Conservation (phyloP, 805 yeast genomes). For the Wickerhamomyces subpelliculosus region DNA sequence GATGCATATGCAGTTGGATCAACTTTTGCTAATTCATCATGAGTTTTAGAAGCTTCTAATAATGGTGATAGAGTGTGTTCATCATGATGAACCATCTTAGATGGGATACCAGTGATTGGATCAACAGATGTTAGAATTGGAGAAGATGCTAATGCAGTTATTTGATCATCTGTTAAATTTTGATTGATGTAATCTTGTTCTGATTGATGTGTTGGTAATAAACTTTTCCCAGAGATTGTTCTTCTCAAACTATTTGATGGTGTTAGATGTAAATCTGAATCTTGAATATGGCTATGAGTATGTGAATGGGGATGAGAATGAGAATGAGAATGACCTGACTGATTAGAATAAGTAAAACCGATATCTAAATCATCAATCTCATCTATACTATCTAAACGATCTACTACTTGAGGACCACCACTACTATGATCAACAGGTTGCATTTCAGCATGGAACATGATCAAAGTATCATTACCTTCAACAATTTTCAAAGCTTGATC, state of each 20-base stretch:
- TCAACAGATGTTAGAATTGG: slow-evolving; percentile 53
- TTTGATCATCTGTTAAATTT: slow-evolving; percentile 44
- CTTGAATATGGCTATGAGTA: background rate
- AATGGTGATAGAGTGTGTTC: slow-evolving; percentile 31
- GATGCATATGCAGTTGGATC: slow-evolving; percentile 22
- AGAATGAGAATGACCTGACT: background rate
- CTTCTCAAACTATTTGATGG: background rate
- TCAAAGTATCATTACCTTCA: slow-evolving; percentile 55
- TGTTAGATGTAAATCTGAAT: background rate
- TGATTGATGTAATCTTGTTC: slow-evolving; percentile 3
- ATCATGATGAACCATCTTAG: slow-evolving; percentile 23
- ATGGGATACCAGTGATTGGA: slow-evolving; percentile 44
- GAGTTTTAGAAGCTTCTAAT: slow-evolving; percentile 33
- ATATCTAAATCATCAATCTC: slow-evolving; percentile 19
- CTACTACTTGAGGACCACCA: slow-evolving; percentile 22
- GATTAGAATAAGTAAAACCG: slow-evolving; percentile 5
- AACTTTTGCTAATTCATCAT: slow-evolving; percentile 29
- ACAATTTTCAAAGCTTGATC: slow-evolving; percentile 58
- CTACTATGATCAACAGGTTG: slow-evolving; percentile 36
- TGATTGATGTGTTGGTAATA: background rate
- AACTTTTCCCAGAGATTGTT: background rate
- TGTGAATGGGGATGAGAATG: too few species aligned
- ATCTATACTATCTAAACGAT: slow-evolving; percentile 8
- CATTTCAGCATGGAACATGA: slow-evolving; percentile 94
- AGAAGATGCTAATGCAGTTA: slow-evolving; percentile 45